Conservation (phyloP, 176 grass and related monocot species). For the Phyllostachys edulis region DNA sequence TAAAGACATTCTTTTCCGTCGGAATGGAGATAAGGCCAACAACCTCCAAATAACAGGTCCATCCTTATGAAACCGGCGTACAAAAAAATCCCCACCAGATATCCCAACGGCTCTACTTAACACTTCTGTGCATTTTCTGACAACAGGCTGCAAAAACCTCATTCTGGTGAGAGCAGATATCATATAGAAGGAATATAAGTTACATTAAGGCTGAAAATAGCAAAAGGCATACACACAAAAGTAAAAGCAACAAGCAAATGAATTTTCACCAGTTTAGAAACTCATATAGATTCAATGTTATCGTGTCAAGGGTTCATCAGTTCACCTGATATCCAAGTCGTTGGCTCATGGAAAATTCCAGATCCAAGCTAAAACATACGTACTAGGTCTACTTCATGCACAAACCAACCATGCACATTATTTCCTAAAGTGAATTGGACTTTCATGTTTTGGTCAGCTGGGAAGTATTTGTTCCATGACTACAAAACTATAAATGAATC, state of each 20-base stretch:
- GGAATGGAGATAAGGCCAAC: slow-evolving; percentile 69
- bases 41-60: slow-evolving; percentile 77
- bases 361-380: slow-evolving; percentile 15
- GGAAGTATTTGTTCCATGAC: slow-evolving; percentile 23
- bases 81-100: slow-evolving; percentile 86
- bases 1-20: slow-evolving; percentile 38
- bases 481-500: slow-evolving; percentile 2
- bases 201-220: slow-evolving; percentile 22
- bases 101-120: slow-evolving; percentile 60
- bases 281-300: background rate
- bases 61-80: slow-evolving; percentile 83
- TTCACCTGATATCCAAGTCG: background rate
- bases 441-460: background rate
- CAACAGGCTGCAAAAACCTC: slow-evolving; percentile 52
- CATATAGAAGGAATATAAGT: slow-evolving; percentile 17
- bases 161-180: slow-evolving; percentile 35
- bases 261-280: background rate
- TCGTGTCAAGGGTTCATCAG: background rate
- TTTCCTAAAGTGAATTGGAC: background rate
- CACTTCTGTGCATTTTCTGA: slow-evolving; percentile 79
- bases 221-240: background rate
- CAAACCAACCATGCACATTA: slow-evolving; percentile 1
- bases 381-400: background rate
- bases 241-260: slow-evolving; percentile 7
- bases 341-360: background rate